Conservation (phyloP, 1,284 basidiomycete genomes). For the Sanghuangporus sanghuang region DNA sequence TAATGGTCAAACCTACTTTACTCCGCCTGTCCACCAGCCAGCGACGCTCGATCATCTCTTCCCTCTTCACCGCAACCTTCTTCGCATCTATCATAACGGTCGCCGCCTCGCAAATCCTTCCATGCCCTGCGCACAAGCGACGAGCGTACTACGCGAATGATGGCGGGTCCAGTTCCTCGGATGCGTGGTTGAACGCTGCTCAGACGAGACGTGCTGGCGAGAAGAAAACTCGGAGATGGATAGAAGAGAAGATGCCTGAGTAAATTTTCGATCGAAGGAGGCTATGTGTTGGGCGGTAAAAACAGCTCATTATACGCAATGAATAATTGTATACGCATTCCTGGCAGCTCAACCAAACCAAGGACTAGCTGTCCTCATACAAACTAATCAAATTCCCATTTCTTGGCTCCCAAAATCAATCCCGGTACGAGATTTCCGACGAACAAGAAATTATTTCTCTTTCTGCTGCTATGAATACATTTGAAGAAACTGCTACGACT, state of each 20-base stretch:
- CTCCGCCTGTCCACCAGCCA: constrained; percentile 55
- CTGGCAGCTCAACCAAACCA: too few relatives aligned
- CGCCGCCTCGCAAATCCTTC: constrained; percentile 70
- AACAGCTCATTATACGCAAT: neutral
- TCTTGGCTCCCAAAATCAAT: too few relatives aligned
- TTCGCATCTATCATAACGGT: constrained; percentile 72
- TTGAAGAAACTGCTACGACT: neutral
- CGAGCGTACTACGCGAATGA: constrained; percentile 52
- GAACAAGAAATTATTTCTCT: neutral
- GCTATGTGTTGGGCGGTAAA: neutral
- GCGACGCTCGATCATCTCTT: constrained; percentile 68
- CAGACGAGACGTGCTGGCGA: constrained; percentile 34
- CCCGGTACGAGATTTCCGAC: neutral
- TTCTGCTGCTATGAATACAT: constrained; percentile 6
- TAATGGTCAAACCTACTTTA: constrained; percentile 30
- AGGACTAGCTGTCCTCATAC: too few relatives aligned
- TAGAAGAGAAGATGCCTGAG: constrained; percentile 52
- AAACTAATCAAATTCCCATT: too few relatives aligned
- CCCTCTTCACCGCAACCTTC: constrained; percentile 75
- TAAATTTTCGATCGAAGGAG: neutral
- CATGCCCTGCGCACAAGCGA: constrained; percentile 63
- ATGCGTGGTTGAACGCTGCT: constrained; percentile 18
- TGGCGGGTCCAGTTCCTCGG: constrained; percentile 20
- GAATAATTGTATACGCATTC: too few relatives aligned
- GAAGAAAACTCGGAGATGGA: constrained; percentile 72